Conservation (phyloP, 2,329 filamentous ascomycete genomes). For the Pseudogymnoascus sp. region DNA sequence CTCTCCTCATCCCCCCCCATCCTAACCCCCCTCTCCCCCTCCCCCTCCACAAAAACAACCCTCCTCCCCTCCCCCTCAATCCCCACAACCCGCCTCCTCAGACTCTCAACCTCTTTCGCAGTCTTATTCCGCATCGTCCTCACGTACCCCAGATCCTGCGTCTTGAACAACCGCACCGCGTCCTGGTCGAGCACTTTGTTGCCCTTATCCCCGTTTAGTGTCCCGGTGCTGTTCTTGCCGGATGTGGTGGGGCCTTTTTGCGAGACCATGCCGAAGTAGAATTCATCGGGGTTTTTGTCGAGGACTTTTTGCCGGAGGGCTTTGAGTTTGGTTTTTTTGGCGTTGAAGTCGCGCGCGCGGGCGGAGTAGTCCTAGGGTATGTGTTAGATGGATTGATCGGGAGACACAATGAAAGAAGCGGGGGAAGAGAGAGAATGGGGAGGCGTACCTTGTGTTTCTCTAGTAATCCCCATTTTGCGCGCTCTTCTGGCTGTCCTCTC, state of each 20-base stretch:
- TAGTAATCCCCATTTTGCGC: constrained; percentile 79
- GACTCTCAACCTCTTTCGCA: constrained; percentile 45
- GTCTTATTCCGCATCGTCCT: constrained; percentile 54
- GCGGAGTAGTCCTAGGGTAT: constrained; percentile 50
- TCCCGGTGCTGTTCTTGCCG: constrained; percentile 47
- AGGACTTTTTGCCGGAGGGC: constrained; percentile 52
- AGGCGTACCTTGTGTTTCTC: constrained; percentile 79
- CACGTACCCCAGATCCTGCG: constrained; percentile 59
- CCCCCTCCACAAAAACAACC: constrained; percentile 29
- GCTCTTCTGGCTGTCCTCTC: constrained; percentile 77
- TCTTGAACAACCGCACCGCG: constrained; percentile 56
- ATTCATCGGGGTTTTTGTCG: constrained; percentile 64
- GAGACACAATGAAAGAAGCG: no score
- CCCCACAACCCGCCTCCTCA: constrained; percentile 46
- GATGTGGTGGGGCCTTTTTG: constrained; percentile 47
- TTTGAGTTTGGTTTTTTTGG: constrained; percentile 55
- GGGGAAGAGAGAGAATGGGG: background rate
- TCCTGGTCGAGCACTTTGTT: constrained; percentile 49
- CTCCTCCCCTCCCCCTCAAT: constrained; percentile 28
- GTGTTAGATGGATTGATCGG: background rate
- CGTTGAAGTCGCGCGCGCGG: constrained; percentile 57
- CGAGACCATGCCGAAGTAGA: constrained; percentile 63
- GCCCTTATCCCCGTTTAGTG: constrained; percentile 49
- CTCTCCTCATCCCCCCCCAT: constrained; percentile 13
- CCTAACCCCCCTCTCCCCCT: constrained; percentile 19